These are phyloP conservation scores for Pseudogymnoascus sp. DNA, from an alignment of 2,329 filamentous ascomycete genomes.

Conservation along the genomic window DNA sequence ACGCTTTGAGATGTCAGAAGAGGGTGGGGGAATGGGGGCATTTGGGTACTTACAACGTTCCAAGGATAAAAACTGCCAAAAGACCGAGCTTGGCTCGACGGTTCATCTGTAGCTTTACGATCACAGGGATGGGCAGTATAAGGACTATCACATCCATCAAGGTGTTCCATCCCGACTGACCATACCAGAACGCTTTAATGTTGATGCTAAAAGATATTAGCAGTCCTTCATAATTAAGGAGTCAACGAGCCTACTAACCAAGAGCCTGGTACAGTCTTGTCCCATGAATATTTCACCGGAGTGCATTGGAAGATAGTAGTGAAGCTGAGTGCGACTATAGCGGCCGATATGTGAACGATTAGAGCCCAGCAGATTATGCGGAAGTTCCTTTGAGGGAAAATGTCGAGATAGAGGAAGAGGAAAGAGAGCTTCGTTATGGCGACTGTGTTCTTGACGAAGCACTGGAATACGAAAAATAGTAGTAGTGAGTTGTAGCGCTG, in stretches of 20 bases:
- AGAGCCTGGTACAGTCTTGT: constrained; percentile 15
- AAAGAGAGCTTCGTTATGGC: constrained; percentile 19
- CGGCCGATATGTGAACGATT: constrained; percentile 10
- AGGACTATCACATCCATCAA: constrained; percentile 13
- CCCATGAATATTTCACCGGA: constrained; percentile 18
- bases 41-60: constrained; percentile 1
- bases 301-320: constrained; percentile 19
- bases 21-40: not conserved
- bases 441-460: constrained; percentile 12
- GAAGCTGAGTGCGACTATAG: constrained; percentile 11
- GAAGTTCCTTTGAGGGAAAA: constrained; percentile 16
- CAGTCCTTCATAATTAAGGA: not conserved
- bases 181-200: constrained; percentile 13
- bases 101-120: constrained; percentile 14
- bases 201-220: constrained; percentile 10
- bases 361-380: constrained; percentile 16
- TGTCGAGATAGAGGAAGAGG: constrained; percentile 18
- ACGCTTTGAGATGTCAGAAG: constrained; percentile 14
- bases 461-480: constrained; percentile 14
- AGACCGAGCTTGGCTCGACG: constrained; percentile 12
- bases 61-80: constrained; percentile 3
- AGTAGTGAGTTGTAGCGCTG: constrained; percentile 18
- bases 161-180: constrained; percentile 12
- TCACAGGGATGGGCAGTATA: constrained; percentile 12
- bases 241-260: not conserved